phyloP scores from a whole-genome alignment of 108 stramenopile species.

The Nannochloropsis salina region DNA sequence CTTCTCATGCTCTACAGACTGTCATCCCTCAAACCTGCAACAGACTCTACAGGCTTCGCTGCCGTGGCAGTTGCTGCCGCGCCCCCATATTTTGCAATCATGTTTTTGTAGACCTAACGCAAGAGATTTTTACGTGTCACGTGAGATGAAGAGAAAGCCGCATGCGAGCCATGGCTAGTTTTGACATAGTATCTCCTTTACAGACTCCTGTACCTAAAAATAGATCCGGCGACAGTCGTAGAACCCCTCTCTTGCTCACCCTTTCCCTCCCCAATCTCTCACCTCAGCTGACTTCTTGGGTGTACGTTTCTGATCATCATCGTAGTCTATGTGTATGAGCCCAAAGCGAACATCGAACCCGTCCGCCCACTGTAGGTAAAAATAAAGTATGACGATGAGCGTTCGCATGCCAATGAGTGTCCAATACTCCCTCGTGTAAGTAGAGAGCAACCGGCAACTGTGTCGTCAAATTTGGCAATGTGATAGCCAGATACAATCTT shows the following conservation, averaged over 20 bases:
- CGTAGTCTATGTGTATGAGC: slow-evolving; percentile 76
- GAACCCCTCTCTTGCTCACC: neutral
- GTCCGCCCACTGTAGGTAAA: slow-evolving; percentile 68
- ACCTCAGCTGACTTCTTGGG: slow-evolving; percentile 59
- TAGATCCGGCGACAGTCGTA: neutral
- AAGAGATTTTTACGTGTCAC: neutral
- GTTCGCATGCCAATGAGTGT: too few relatives aligned
- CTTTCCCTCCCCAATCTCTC: neutral
- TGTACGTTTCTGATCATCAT: slow-evolving; percentile 63
- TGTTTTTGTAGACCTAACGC: neutral
- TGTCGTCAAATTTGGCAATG: too few relatives aligned
- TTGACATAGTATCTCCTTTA: neutral
- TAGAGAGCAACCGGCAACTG: too few relatives aligned
- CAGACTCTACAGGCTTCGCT: too few relatives aligned
- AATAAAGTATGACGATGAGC: neutral
- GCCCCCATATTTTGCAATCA: neutral
- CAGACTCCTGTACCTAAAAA: too few relatives aligned
- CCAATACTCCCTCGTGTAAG: too few relatives aligned
- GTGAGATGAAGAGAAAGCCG: neutral
- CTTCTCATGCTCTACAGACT: too few relatives aligned
- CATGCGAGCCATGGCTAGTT: neutral
- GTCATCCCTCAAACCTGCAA: too few relatives aligned
- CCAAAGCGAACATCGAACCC: slow-evolving; percentile 80
- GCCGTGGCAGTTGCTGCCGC: neutral
- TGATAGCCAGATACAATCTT: neutral